phyloP scores from a whole-genome alignment of 1,139 yeast species.

The Zygosaccharomyces pseudobailii region DNA sequence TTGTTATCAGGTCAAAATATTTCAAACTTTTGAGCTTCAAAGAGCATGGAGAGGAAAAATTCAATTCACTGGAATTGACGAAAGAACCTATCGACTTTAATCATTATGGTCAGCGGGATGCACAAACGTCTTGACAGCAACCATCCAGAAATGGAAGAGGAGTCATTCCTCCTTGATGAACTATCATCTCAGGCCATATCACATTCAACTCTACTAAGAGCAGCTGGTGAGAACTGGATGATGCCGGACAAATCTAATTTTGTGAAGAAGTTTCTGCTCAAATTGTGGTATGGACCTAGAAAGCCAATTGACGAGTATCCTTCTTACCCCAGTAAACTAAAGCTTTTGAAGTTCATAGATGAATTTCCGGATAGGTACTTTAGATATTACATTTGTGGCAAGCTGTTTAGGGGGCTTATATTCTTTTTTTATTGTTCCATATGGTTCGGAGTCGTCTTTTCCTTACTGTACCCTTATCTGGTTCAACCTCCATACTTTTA shows the following conservation, averaged over 20 bases:
- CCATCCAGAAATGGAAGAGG: background rate
- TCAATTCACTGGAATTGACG: too few relatives aligned
- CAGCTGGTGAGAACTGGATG: constrained; percentile 36
- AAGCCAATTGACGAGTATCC: constrained; percentile 49
- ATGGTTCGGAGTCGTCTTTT: constrained; percentile 27
- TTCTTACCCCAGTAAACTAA: constrained; percentile 19
- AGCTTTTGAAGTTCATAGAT: constrained; percentile 37
- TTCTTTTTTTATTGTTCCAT: constrained; percentile 38
- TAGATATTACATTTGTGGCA: constrained; percentile 31
- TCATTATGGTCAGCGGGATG: background rate
- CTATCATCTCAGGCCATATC: background rate
- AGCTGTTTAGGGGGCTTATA: constrained; percentile 30
- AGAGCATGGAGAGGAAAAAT: too few relatives aligned
- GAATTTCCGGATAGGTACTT: constrained; percentile 40
- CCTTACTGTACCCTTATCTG: constrained; percentile 29
- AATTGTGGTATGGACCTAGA: constrained; percentile 51
- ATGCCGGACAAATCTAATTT: constrained; percentile 40
- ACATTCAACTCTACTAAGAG: background rate
- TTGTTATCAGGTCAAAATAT: background rate
- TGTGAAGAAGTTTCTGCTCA: constrained; percentile 17
- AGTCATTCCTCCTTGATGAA: constrained; percentile 2
- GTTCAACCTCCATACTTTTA: constrained; percentile 27
- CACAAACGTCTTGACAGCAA: background rate
- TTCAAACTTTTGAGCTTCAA: background rate
- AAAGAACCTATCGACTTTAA: too few relatives aligned